Base-by-base conservation (phyloP, 192 early-diverging fungal genomes). In the Piromyces finnis region DNA sequence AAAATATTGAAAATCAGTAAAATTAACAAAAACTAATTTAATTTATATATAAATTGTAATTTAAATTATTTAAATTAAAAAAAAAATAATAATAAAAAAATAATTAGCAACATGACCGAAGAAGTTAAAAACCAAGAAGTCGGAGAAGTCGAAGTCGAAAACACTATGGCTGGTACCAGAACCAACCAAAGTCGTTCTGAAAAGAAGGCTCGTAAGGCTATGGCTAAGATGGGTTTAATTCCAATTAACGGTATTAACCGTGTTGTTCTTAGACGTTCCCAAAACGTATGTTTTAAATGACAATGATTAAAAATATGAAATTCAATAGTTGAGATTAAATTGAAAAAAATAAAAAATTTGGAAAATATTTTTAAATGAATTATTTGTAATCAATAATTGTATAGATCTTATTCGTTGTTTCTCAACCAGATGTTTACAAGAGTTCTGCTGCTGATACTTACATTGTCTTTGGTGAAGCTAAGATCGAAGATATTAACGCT, bases 121-220 rank as follows among this genome's bases (percentile, higher is more conserved):
- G 41, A 51, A 51, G 41, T 51, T 51, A 51, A 51, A 51, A 51
- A 51, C 16, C 41, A 51, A 51, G 41, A 51, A 51, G 41, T 51
- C 41, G 41, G 41, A 51, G 41, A 51, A 51, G 18, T 22, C 16
- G 41, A 51, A 51, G 41, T 51, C 17, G 41, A 51, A 51, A 51
- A 51, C 41, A 22, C 15, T 51, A 81, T 81, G 80, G 68, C 68
- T 30, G 80, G 80, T 29, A 81, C 80, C 26, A 77, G 80, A 30
- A 82, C 80, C 81, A 81, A 78, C 81, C 93, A 94, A 87, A 91
- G 88, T 87, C 93, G 93, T 80, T 89, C 90, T 81, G 96, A 99
- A 89, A 93, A 92, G 88, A 97, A 99, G 93, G 96, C 97, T 78
- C 92, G 97, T 85, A 98, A 99, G 92, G 95, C 95, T 68, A 88